These are phyloP conservation scores for Pyracantha coccinea DNA, from an alignment of 331 rosid species.

Conservation along the genomic window DNA sequence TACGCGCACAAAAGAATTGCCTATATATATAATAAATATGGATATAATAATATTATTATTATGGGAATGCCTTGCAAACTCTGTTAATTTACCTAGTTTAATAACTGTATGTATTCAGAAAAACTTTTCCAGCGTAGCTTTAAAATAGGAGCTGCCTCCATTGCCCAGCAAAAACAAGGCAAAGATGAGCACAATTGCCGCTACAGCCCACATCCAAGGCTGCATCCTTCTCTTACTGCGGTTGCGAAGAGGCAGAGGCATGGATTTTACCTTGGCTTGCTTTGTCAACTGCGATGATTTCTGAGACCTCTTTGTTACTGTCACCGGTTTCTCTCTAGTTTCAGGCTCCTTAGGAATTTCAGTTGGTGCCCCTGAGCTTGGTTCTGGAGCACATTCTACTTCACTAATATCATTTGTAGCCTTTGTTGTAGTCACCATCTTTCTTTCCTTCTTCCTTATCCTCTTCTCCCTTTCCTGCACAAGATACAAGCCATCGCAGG, in stretches of 20 bases:
- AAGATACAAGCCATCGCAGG: not conserved
- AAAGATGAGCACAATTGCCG: conserved; percentile 22
- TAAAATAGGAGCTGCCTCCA: conserved; percentile 25
- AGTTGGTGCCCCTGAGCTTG: conserved; percentile 24
- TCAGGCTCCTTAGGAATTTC: conserved; percentile 29
- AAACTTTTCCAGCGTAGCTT: conserved; percentile 27
- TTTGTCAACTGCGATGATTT: conserved; percentile 39
- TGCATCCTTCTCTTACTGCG: conserved; percentile 71
- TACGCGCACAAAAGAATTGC: conserved; percentile 10
- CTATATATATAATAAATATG: not conserved
- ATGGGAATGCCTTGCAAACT: conserved; percentile 40
- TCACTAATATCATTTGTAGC: conserved; percentile 22
- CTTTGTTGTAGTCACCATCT: conserved; percentile 33
- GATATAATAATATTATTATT: not conserved
- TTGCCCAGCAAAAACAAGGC: conserved; percentile 24
- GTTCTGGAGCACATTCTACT: conserved; percentile 35
- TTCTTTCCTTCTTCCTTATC: conserved; percentile 63
- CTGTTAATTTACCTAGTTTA: conserved; percentile 17
- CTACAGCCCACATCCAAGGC: conserved; percentile 67
- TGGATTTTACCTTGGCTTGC: conserved; percentile 50
- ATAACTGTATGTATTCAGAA: conserved; percentile 35
- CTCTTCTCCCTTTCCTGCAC: conserved; percentile 70
- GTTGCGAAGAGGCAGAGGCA: conserved; percentile 66
- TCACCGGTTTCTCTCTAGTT: conserved; percentile 29
- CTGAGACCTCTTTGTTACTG: conserved; percentile 36